Conservation (phyloP, 306 rosid species). For the Cicer chorassanicum region DNA sequence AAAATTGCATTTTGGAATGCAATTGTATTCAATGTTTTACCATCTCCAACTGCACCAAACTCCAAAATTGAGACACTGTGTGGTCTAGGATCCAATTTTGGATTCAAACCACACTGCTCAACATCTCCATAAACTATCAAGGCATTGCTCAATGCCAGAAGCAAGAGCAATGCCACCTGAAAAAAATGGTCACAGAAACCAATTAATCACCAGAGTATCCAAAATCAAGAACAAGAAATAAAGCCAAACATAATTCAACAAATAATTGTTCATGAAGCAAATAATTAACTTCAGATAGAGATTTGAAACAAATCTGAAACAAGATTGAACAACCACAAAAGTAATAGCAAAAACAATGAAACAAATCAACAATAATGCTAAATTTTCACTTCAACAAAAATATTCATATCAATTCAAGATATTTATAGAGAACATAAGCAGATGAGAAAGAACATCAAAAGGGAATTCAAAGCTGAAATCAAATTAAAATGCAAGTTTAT, state of each 20-base stretch:
- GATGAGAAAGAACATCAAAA: slow-evolving; percentile 30
- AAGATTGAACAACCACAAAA: not conserved
- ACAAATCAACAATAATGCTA: not conserved
- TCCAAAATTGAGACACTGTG: slow-evolving; percentile 92
- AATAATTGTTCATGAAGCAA: slow-evolving; percentile 19
- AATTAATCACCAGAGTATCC: slow-evolving; percentile 19
- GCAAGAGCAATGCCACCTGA: slow-evolving; percentile 91
- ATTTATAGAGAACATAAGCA: not conserved
- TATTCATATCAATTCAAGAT: not conserved
- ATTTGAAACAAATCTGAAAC: slow-evolving; percentile 4
- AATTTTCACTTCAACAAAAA: slow-evolving; percentile 7
- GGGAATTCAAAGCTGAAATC: slow-evolving; percentile 26
- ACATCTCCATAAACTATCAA: slow-evolving; percentile 51
- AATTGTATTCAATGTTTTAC: slow-evolving; percentile 83
- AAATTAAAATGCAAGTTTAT: slow-evolving; percentile 33
- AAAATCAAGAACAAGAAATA: not conserved
- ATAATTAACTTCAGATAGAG: slow-evolving; percentile 18
- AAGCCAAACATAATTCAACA: slow-evolving; percentile 9
- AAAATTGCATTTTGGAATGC: slow-evolving; percentile 96
- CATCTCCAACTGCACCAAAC: slow-evolving; percentile 98
- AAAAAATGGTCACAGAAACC: slow-evolving; percentile 16
- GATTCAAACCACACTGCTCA: slow-evolving; percentile 67
- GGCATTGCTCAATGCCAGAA: slow-evolving; percentile 85
- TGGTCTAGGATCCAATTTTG: slow-evolving; percentile 80
- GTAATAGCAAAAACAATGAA: not conserved